Base-by-base conservation (phyloP, 73 alveolate species). In the Uronychia setigera region DNA sequence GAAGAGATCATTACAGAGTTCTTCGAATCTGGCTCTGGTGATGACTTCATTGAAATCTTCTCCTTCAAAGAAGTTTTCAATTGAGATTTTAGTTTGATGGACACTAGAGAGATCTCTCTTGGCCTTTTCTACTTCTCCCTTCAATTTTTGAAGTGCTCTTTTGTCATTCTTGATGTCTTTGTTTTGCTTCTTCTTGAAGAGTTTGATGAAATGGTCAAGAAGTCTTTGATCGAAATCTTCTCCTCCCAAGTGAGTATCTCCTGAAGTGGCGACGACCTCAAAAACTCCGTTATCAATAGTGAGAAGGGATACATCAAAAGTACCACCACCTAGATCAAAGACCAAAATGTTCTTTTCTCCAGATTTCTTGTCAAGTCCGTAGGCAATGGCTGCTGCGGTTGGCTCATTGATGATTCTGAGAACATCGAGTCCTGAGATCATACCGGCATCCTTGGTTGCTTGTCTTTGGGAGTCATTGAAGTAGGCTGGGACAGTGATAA, bases 361-460 rank as follows among this genome's bases (percentile, higher is more conserved):
- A 60, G 92, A 90, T 83, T 97, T 95, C 94, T 95, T 96, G 87
- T 97, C 99, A 59, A 97, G 77, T 33, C 99, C 99, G 88, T 98
- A 98, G 58, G 99, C 99, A 26, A 98, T 95, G 60, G 99, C 99
- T n/a, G 99, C 99, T 0, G 99, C 99, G 33, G 99, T 97, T 11
- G 99, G 99, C 83, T 98, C 99, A 86, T 98, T 98, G 58, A 98
- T 88, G 89, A 98, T 95, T 84, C 99, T 90, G 58, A 97, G 89
- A 76, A 98, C 99, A 33, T 98, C 96, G 67, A 98, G 90, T 1
- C 99, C 99, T 58, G 99, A 93, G 76, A 98, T 98, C 32, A 94
- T 80, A 26, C 99, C 99, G 0, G 99, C 99, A 90, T 98, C 99
- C 91, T 98, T 98, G 35, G 99, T 98, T 33, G 99, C 97, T 92